Evolutionary conservation across 2,329 filamentous ascomycete species (phyloP).

Genomic region (Penicillium expansum): DNA sequence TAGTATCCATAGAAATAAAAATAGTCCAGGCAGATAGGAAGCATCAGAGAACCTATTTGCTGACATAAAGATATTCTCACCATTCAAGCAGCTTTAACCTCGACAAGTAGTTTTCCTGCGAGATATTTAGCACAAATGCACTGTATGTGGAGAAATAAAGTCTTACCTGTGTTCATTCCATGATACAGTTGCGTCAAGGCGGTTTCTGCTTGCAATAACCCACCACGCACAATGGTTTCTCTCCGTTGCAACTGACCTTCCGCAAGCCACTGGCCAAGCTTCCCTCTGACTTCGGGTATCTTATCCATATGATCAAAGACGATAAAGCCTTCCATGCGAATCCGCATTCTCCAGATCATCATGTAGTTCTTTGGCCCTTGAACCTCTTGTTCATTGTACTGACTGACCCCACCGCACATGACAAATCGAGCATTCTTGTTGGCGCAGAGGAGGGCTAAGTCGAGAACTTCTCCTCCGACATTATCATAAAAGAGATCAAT

Average conservation of each 20-base stretch:
- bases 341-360: background rate
- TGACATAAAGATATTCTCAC: background rate
- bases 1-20: too few species aligned
- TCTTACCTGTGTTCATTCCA: background rate
- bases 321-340: background rate
- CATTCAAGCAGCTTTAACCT: background rate
- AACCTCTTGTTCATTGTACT: background rate
- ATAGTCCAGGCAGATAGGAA: background rate
- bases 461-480: background rate
- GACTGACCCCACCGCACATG: background rate
- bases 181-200: background rate
- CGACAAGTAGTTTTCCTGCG: background rate
- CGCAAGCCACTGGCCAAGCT: background rate
- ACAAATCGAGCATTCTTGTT: background rate
- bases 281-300: background rate
- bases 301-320: background rate
- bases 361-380: background rate
- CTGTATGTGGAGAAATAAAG: background rate
- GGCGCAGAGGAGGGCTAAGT: background rate
- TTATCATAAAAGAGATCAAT: background rate
- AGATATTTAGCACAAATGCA: background rate
- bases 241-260: background rate
- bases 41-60: background rate
- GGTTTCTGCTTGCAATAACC: background rate
- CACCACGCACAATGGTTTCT: background rate